Conservation (phyloP, 2,329 filamentous ascomycete genomes). For the Alternaria sp. region DNA sequence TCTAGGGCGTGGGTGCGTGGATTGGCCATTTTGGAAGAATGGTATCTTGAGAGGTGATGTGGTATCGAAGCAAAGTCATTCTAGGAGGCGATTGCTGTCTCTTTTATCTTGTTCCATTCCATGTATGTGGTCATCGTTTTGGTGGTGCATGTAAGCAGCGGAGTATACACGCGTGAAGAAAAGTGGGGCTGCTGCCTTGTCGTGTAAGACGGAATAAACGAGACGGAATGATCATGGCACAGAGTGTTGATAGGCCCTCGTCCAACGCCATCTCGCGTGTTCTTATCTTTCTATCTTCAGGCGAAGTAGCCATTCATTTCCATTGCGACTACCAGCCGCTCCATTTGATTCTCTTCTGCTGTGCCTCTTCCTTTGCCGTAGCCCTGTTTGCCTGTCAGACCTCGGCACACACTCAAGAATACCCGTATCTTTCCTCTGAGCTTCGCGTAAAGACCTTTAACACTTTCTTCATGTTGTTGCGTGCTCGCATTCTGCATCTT, state of each 20-base stretch:
- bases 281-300: not conserved
- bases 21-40: not conserved
- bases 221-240: not conserved
- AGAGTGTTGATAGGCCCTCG: not conserved
- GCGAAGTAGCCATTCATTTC: slow-evolving; percentile 74
- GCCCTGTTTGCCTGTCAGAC: slow-evolving; percentile 67
- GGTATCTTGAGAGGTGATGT: not conserved
- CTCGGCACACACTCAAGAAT: slow-evolving; percentile 75
- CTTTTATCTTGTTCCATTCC: not conserved
- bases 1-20: slow-evolving; percentile 20
- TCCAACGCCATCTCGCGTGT: too few relatives aligned
- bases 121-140: not conserved
- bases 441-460: slow-evolving; percentile 63
- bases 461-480: slow-evolving; percentile 31
- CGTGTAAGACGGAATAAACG: not conserved
- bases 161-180: not conserved
- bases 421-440: slow-evolving; percentile 76
- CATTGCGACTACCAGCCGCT: slow-evolving; percentile 70
- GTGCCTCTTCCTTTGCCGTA: slow-evolving; percentile 47
- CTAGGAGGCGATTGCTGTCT: not conserved
- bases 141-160: not conserved
- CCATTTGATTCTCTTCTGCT: slow-evolving; percentile 65
- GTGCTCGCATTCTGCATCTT: slow-evolving; percentile 34
- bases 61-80: not conserved
- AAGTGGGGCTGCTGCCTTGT: not conserved